Evolutionary conservation across 352 stramenopile species (phyloP), one percentile per base, ranked within the genome.

Genomic region (Phytophthora hybrid): DNA sequence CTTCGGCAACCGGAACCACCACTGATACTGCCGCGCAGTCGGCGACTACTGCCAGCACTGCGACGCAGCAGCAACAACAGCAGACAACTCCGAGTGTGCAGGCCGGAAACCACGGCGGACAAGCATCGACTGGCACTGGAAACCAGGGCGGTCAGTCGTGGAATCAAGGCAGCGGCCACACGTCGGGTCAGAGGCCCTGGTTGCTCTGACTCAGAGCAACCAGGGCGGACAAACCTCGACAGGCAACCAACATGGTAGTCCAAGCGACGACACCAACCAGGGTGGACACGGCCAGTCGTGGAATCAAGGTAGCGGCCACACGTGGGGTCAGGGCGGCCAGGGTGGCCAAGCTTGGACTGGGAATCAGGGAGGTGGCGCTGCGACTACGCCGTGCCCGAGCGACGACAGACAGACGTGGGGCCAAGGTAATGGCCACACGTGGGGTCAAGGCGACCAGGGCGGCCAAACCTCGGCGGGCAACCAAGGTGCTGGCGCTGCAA

Each of bases 1-100:
- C 67, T n/a, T 63, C 72, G 41, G 71, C 71, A 29, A 70, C 67
- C 19, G 58, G 66, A n/a, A 71, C 66, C 19, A 63, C 52, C 11
- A 39, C 56, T 19, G 44, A 62, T 10, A 47, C 53, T 1, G n/a
- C 59, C 5, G 49, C 47, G 19, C 59, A 74, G 65, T 62, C 34
- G 34, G 14, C 65, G 10, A 59, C 69, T 16, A 59, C 56, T n/a
- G 44, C 69, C 29, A 41, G 65, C 37, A 77, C 62, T 34, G 49
- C n/a, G 1, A 44, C 37, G 11, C 37, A 44, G 37, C 37, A 44
- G 37, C 37, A 44, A 13, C 54, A 76, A 31, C 62, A 60, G 19
- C 34, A 51, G 4, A 71, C 68, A n/a, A 65, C 31, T 3, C 59
- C 61, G 44, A 56, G 16, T 32, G 61, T 47, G 5, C 47, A 67